Evolutionary conservation across 1,284 basidiomycete species (phyloP).

Genomic region (Ustilago bromivora): DNA sequence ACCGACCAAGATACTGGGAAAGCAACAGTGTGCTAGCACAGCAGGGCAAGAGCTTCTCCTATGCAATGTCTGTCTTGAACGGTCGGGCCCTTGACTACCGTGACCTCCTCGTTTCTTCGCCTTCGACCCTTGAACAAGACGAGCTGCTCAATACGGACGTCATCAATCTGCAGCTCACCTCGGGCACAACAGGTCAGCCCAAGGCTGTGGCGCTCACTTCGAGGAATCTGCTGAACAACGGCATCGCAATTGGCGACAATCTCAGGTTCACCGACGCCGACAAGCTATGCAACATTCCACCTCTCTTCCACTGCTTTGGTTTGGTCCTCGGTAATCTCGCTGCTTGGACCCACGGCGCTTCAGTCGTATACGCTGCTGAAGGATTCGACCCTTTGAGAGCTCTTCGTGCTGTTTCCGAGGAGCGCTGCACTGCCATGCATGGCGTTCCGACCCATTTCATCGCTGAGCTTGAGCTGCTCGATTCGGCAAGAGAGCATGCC

Average conservation of each 20-base stretch:
- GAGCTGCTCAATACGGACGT: slow-evolving; percentile 75
- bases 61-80: slow-evolving; percentile 43
- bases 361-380: slow-evolving; percentile 80
- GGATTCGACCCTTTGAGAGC: slow-evolving; percentile 76
- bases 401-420: slow-evolving; percentile 77
- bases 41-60: slow-evolving; percentile 40
- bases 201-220: slow-evolving; percentile 60
- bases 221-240: slow-evolving; percentile 84
- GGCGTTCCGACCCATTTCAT: slow-evolving; percentile 88
- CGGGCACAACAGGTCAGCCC: slow-evolving; percentile 49
- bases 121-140: slow-evolving; percentile 75
- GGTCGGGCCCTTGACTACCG: slow-evolving; percentile 51
- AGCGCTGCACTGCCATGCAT: slow-evolving; percentile 81
- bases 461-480: slow-evolving; percentile 74
- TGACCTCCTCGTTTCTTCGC: slow-evolving; percentile 67
- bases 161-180: slow-evolving; percentile 76
- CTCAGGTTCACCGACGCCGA: slow-evolving; percentile 72
- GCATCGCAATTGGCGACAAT: slow-evolving; percentile 77
- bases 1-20: slow-evolving; percentile 53
- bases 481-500: slow-evolving; percentile 71
- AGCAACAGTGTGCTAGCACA: slow-evolving; percentile 50
- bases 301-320: slow-evolving; percentile 78
- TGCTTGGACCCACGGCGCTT: slow-evolving; percentile 80
- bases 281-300: slow-evolving; percentile 56
- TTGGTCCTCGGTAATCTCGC: slow-evolving; percentile 84